Evolutionary conservation across 2,329 filamentous ascomycete genomes (phyloP), one percentile per base, ranked within the genome.

Genomic region (Tolypocladium tundrense): DNA sequence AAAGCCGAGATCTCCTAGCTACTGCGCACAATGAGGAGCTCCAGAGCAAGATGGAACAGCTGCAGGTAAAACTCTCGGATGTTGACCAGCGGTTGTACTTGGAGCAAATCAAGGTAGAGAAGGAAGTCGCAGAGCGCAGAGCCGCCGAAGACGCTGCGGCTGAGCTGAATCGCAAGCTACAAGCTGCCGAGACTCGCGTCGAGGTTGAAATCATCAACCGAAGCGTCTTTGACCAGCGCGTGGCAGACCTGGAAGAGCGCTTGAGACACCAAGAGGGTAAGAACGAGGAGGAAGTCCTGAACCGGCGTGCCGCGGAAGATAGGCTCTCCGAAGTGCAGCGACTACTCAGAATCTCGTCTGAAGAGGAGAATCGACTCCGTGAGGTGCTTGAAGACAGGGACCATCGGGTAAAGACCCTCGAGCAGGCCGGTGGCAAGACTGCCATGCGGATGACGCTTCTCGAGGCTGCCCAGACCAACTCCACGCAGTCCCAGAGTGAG

Each of bases 301-400:
- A 75, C 53, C 83, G 88, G 59, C 82, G 87, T 57, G 79, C 83
- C 40, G 86, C 86, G 1, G 88, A 92, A 68, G 88, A 92, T 66
- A 83, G 83, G 60, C 75, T 90, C 16, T 82, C 86, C 6, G 88
- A 92, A 67, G 79, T 86, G n/a, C 86, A 91, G 70, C 80, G 85
- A 57, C 79, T 87, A 27, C 78, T 91, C 33, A 82, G 84, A 59
- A 80, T 85, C 61, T 82, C 87, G 6, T 83, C 87, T n/a, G 86
- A 90, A 67, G 87, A 91, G 67, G 86, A 88, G 62, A 81, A 81
- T 62, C 81, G 86, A 57, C 80, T 92, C 6, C 79, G 85, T 33
- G 81, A 86, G 59, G 79, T 83, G 43, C 74, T 88, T 53, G 86
- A 90, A 48, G 86, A 91, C 64, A 86, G 83, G 63, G 83, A 90